Percentiles rank a stretch among this genome's conserved stretches.
phyloP scores from a whole-genome alignment of 441 rosid species.

The Cnidoscolus chayamansa region DNA sequence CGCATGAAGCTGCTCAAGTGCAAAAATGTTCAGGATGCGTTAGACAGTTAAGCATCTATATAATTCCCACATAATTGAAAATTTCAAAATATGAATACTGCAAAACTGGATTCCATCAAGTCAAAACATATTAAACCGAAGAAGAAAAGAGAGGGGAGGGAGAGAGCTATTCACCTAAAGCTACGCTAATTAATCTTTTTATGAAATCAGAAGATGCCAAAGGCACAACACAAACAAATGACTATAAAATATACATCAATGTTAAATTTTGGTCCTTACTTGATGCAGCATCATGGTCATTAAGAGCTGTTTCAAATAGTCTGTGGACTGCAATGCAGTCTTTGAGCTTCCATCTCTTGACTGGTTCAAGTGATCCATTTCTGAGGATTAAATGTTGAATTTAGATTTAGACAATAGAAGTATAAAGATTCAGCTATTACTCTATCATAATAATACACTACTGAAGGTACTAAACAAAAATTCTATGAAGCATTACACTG shows the following conservation, averaged over 20 bases:
- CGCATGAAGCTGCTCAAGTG: too few species aligned
- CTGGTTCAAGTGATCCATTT: conserved; percentile 59
- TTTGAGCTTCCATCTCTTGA: conserved; percentile 77
- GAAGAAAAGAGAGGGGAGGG: too few species aligned
- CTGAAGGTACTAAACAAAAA: neutral
- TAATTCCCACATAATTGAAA: too few species aligned
- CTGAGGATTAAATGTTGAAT: conserved; percentile 30
- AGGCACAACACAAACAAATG: neutral
- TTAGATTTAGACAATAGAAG: neutral
- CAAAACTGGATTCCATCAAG: too few species aligned
- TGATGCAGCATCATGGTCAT: conserved; percentile 65
- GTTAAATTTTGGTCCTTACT: conserved; percentile 50
- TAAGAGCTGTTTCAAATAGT: conserved; percentile 51
- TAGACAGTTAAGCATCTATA: too few species aligned
- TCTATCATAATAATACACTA: neutral
- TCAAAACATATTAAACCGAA: too few species aligned
- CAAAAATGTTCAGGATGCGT: too few species aligned
- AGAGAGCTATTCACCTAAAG: too few species aligned
- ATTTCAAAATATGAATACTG: too few species aligned
- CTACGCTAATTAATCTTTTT: too few species aligned
- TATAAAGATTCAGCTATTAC: conserved; percentile 1
- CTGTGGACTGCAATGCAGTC: conserved; percentile 83
- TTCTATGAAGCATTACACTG: conserved; percentile 40
- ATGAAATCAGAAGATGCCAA: neutral
- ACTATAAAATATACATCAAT: neutral